A percentile compares a stretch with the other conserved stretches of the same genome.
Conservation (phyloP, 345 rosid genomes). For the Arabis hirsuta region DNA sequence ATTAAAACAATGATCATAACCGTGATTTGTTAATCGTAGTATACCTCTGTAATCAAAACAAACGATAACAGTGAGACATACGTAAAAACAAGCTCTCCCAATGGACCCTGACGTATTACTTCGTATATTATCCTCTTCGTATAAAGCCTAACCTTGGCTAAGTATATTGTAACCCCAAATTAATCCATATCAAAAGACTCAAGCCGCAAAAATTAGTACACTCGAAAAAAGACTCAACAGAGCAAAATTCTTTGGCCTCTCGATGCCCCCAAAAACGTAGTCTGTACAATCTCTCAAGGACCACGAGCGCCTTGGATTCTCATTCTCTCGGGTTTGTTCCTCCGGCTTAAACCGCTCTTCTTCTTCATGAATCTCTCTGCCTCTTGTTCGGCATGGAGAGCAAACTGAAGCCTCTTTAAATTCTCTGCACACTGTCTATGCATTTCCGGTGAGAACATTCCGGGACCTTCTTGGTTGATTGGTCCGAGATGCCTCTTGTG, state of each 20-base stretch:
- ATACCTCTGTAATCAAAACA: neutral
- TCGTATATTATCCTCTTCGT: conserved; percentile 25
- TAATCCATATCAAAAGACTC: neutral
- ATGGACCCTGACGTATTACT: conserved; percentile 23
- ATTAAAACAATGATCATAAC: neutral
- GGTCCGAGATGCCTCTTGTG: conserved; percentile 60
- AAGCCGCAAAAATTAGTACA: conserved; percentile 39
- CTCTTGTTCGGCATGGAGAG: conserved; percentile 62
- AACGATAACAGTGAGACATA: neutral
- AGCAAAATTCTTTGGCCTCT: conserved; percentile 44
- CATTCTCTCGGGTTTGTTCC: conserved; percentile 58
- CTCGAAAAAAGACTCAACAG: conserved; percentile 30
- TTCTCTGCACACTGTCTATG: conserved; percentile 71
- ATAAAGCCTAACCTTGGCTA: conserved; percentile 33
- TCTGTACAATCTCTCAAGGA: conserved; percentile 39
- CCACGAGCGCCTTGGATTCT: conserved; percentile 21
- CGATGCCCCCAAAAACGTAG: conserved; percentile 17
- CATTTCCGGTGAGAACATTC: conserved; percentile 32
- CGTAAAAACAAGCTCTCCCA: neutral
- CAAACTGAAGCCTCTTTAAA: conserved; percentile 68
- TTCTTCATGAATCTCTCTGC: conserved; percentile 55
- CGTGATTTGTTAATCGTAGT: neutral
- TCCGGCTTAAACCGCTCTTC: conserved; percentile 46
- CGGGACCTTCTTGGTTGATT: conserved; percentile 41
- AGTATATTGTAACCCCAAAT: conserved; percentile 2